A percentile compares a stretch with the other conserved stretches of the same genome.
phyloP scores from a whole-genome alignment of 192 early-diverging fungal genomes.

The Irineochytrium annulatum region DNA sequence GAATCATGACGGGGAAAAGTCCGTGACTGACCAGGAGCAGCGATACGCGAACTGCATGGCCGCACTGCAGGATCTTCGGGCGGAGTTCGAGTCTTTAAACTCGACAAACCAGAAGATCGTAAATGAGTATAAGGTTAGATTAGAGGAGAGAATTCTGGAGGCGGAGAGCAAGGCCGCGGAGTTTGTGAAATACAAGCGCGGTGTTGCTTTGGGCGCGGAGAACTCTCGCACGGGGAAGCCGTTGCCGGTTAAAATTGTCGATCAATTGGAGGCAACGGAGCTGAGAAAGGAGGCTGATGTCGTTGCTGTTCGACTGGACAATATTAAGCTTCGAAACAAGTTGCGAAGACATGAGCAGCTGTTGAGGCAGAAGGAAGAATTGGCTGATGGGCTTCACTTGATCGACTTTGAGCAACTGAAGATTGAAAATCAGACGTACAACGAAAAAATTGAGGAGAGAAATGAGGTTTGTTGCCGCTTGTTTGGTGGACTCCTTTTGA shows the following conservation, averaged over 20 bases:
- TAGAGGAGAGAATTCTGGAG: constrained; percentile 42
- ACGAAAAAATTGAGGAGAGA: constrained; percentile 63
- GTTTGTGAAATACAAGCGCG: constrained; percentile 47
- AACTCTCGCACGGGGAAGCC: constrained; percentile 50
- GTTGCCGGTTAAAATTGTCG: constrained; percentile 41
- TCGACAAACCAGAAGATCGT: constrained; percentile 32
- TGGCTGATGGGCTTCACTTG: constrained; percentile 59
- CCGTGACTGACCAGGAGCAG: constrained; percentile 46
- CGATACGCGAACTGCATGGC: constrained; percentile 45
- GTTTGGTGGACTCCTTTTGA: not conserved
- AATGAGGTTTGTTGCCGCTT: constrained; percentile 38
- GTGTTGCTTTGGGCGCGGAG: constrained; percentile 43
- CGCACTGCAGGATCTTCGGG: constrained; percentile 29
- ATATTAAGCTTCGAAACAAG: constrained; percentile 59
- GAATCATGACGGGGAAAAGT: constrained; percentile 46
- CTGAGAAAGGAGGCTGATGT: constrained; percentile 55
- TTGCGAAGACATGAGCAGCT: constrained; percentile 47
- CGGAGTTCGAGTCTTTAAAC: constrained; percentile 34
- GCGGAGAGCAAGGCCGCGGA: constrained; percentile 40
- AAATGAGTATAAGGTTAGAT: constrained; percentile 38
- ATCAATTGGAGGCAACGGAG: constrained; percentile 46
- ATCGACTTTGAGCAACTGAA: constrained; percentile 67
- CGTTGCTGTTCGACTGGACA: constrained; percentile 50
- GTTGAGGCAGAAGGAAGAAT: constrained; percentile 59
- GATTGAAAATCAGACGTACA: constrained; percentile 63